Conservation (phyloP, 495 filamentous ascomycete genomes). For the Penicillium fimorum region DNA sequence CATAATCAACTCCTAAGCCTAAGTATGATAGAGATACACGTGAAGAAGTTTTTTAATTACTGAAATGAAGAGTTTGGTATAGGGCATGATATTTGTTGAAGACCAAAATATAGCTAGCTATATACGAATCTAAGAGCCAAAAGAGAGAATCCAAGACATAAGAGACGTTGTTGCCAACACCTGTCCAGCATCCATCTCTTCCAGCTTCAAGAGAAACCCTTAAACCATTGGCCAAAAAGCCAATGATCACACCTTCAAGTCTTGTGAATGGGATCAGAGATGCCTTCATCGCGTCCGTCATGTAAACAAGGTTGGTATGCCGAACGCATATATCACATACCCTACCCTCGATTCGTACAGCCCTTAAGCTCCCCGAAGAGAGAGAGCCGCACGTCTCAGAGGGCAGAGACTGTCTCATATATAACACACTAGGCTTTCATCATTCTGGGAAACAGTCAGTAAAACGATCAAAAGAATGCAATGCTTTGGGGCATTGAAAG, state of each 20-base stretch:
- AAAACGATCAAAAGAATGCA: neutral
- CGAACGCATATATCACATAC: slow-evolving; percentile 97
- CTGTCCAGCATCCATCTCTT: slow-evolving; percentile 1
- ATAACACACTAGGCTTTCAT: slow-evolving; percentile 98
- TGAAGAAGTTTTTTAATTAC: too few relatives aligned
- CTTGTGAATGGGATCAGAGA: slow-evolving; percentile 71
- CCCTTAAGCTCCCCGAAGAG: slow-evolving; percentile 87
- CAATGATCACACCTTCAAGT: slow-evolving; percentile 44
- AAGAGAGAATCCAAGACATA: slow-evolving; percentile 1
- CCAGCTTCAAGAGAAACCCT: neutral
- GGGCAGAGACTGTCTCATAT: slow-evolving; percentile 74
- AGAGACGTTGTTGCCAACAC: slow-evolving; percentile 12
- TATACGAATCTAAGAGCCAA: neutral
- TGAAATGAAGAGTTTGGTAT: too few relatives aligned
- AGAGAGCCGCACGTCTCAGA: slow-evolving; percentile 75
- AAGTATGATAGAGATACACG: neutral
- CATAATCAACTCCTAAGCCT: too few relatives aligned
- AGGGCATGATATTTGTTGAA: neutral
- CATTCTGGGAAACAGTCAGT: slow-evolving; percentile 68
- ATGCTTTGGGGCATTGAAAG: neutral
- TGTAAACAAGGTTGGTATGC: slow-evolving; percentile 96
- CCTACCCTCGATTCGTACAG: slow-evolving; percentile 64
- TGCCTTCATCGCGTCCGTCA: slow-evolving; percentile 95
- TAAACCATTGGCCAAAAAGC: slow-evolving; percentile 9
- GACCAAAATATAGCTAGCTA: neutral